phyloP scores from a whole-genome alignment of 345 rosid genomes.

The Odontarrhena argentea region DNA sequence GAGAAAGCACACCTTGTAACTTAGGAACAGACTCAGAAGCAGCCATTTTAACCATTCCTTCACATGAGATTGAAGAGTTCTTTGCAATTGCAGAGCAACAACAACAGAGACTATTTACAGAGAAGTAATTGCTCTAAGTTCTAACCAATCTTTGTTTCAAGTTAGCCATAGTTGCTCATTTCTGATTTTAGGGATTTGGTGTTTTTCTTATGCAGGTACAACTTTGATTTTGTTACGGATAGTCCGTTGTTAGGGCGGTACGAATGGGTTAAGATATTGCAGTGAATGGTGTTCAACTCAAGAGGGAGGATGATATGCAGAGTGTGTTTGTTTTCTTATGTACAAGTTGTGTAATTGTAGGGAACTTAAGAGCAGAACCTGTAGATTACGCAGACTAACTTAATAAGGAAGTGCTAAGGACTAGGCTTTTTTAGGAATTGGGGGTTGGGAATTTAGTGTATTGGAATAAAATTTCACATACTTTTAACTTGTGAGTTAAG shows the following conservation, averaged over 20 bases:
- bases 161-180: too few relatives aligned
- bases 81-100: slow-evolving; percentile 61
- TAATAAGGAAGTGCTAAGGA: not conserved
- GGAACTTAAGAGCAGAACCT: not conserved
- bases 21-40: slow-evolving; percentile 7
- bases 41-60: slow-evolving; percentile 34
- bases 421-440: not conserved
- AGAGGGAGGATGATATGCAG: not conserved
- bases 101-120: slow-evolving; percentile 54
- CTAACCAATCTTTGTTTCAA: not conserved
- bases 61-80: slow-evolving; percentile 72
- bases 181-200: not conserved
- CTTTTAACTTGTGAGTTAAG: not conserved
- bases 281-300: slow-evolving; percentile 32
- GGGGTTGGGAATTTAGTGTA: not conserved
- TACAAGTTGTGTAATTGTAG: not conserved
- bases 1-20: slow-evolving; percentile 60
- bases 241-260: slow-evolving; percentile 76
- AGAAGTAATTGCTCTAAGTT: slow-evolving; percentile 49
- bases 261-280: slow-evolving; percentile 69
- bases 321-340: not conserved
- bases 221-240: slow-evolving; percentile 74
- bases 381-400: slow-evolving; percentile 3
- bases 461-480: slow-evolving; percentile 1
- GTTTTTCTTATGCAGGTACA: slow-evolving; percentile 56